Evolutionary conservation across 129 eudicot species (phyloP).

Genomic region (Oenanthe sinensis): DNA sequence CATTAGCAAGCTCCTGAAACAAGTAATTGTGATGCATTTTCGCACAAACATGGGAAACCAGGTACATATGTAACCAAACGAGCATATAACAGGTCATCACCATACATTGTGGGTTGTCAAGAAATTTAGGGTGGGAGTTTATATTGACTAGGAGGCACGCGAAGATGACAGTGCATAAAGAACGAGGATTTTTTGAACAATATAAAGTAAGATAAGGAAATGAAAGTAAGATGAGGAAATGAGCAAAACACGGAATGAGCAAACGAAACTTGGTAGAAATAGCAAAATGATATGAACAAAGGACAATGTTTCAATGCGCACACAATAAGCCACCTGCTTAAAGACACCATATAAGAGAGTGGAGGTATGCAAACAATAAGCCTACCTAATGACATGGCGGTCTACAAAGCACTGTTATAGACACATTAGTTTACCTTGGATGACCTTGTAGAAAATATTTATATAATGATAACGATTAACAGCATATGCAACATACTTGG

Average conservation of each 20-base stretch:
- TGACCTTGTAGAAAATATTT: background rate
- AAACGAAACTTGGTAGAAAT: background rate
- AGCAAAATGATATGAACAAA: background rate
- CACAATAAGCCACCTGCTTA: background rate
- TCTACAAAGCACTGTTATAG: background rate
- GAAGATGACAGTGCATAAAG: background rate
- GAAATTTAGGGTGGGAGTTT: background rate
- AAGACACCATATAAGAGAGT: background rate
- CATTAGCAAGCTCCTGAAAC: slow-evolving; percentile 94
- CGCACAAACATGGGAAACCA: background rate
- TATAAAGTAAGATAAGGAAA: background rate
- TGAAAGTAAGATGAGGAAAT: background rate
- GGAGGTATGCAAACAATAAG: background rate
- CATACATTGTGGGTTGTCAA: background rate
- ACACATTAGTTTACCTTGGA: background rate
- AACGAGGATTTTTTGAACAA: background rate
- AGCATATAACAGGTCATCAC: background rate
- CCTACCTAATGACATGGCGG: background rate
- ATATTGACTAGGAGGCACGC: background rate
- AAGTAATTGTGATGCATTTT: background rate
- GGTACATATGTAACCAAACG: background rate
- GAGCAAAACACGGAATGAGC: background rate
- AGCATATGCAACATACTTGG: background rate
- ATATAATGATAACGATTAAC: background rate
- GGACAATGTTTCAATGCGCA: background rate